Evolutionary conservation across 2,329 filamentous ascomycete species (phyloP), one percentile per base, ranked within the genome.

Genomic region (Waltergamsia citrina): DNA sequence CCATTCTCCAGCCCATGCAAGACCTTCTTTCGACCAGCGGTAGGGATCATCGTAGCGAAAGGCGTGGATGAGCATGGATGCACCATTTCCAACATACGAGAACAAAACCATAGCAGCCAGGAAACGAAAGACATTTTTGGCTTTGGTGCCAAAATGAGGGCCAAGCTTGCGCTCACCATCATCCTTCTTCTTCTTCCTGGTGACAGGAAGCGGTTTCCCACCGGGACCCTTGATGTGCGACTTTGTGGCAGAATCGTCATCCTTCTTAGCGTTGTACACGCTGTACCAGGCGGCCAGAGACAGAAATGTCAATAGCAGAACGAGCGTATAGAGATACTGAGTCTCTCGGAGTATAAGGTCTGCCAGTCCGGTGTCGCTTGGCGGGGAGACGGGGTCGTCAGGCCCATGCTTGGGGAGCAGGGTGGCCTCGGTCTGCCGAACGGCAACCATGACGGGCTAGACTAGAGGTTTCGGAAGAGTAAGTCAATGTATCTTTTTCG

Each of bases 171-270:
- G 51, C 58, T 63, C 48, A 56, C 61, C 55, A 59, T 64, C 43
- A 55, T 58, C 52, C 52, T 70, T 54, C 59, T 65, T 60, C 53
- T 63, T 65, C 38, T 65, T 75, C 52, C 78, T 82, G 39, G 68
- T 73, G 32, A 66, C 53, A n/a, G 86, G 87, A 35, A 95, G 65
- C 22, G 86, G 86, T 55, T 93, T 88, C 44, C 88, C 90, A 36
- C 85, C 88, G 2, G 88, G 87, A n/a, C 88, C 88, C 34, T 70
- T 78, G 43, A 73, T 57, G 21, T 57, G 65, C 16, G 66, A 70
- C 34, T 57, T 54, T 16, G 63, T 51, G 23, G 63, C 49, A n/a
- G n/a, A n/a, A 41, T 66, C 60, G 24, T 70, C 67, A 37, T 65
- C 62, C 34, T 62, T 67, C 43, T 62, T 64, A 20, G 68, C 63